Evolutionary conservation across 176 grass and related monocot genomes (phyloP), one percentile per base, ranked within the genome.

Genomic region (Musa itinerans): DNA sequence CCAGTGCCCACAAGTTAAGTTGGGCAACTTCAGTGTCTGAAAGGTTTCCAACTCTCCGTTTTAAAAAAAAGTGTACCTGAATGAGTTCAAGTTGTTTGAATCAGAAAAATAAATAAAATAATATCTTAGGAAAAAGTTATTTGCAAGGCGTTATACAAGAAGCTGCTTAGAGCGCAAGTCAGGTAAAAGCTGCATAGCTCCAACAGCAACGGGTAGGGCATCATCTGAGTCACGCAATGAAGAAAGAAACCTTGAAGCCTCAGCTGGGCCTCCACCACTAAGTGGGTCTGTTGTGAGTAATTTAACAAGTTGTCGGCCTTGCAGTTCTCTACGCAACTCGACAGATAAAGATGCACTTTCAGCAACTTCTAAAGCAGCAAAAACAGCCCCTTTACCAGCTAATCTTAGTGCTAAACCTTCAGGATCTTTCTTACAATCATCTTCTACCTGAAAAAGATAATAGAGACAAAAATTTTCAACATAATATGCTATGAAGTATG

Each of bases 1-100:
- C 94, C 79, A 98, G 79, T 13, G 94, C 94, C 94, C 94, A 98
- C 66, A 83, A 93, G 74, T 98, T 98, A 85, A 98, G 94, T 23
- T 64, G 79, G 74, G 84, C 77, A 87, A 87, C 64, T 24, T 98
- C 90, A 87, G 74, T 20, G 57, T 84, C 83, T 54, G 90, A 93
- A 58, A 98, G 75, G 83, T 89, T 93, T 29, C 94, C 90, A 75
- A 93, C 90, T 48, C 83, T 91, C 64, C 94, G 90, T 68, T 98
- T 98, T 58, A 98, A 84, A 76, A 98, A 98, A 90, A 98, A 98
- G 74, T 98, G 94, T 43, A 96, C 93, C 93, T 96, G 80, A 70
- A 73, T 78, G 34, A 77, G 77, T 77, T 52, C 67, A 48, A 70
- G 34, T 3, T 29, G 55, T 81, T 19, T 1, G 23, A 50, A 63